These are phyloP conservation scores for Umbelopsis ramanniana DNA, from an alignment of 192 early-diverging fungal genomes.

Conservation along the genomic window DNA sequence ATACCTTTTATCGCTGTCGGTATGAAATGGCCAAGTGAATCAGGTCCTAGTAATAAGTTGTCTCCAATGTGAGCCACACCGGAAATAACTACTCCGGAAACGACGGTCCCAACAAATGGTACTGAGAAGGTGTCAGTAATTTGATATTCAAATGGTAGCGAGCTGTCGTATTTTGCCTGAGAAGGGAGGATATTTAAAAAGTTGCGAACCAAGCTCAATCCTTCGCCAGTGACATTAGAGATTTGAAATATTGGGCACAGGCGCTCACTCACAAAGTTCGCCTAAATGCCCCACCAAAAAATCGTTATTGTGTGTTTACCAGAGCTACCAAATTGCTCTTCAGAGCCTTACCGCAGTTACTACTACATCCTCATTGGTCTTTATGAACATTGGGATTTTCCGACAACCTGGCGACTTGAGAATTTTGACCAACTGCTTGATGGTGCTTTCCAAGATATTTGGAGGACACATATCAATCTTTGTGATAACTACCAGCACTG, in stretches of 20 bases:
- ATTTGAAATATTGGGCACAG: slow-evolving; percentile 96
- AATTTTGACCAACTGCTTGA: slow-evolving; percentile 83
- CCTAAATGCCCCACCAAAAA: slow-evolving; percentile 8
- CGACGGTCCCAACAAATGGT: slow-evolving; percentile 91
- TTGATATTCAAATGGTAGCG: slow-evolving; percentile 72
- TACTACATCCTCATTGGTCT: slow-evolving; percentile 73
- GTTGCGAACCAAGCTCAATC: slow-evolving; percentile 65
- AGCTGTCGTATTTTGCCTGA: slow-evolving; percentile 59
- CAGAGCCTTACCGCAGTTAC: slow-evolving; percentile 62
- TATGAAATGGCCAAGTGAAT: slow-evolving; percentile 79
- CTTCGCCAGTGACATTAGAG: slow-evolving; percentile 86
- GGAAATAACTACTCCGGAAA: slow-evolving; percentile 73
- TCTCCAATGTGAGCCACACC: slow-evolving; percentile 83
- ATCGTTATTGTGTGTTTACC: neutral
- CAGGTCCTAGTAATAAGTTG: slow-evolving; percentile 83
- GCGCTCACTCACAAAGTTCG: slow-evolving; percentile 83
- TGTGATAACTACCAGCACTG: slow-evolving; percentile 91
- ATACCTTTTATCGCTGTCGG: slow-evolving; percentile 82
- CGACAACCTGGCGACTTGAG: slow-evolving; percentile 88
- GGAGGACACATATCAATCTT: slow-evolving; percentile 94
- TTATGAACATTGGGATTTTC: slow-evolving; percentile 90
- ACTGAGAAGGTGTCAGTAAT: slow-evolving; percentile 92
- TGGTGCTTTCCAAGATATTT: slow-evolving; percentile 80
- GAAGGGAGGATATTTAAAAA: slow-evolving; percentile 86
- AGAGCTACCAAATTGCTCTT: no score